These are phyloP conservation scores for Nannochloris sp. DNA, from an alignment of 139 green algal species.

Conservation along the genomic window DNA sequence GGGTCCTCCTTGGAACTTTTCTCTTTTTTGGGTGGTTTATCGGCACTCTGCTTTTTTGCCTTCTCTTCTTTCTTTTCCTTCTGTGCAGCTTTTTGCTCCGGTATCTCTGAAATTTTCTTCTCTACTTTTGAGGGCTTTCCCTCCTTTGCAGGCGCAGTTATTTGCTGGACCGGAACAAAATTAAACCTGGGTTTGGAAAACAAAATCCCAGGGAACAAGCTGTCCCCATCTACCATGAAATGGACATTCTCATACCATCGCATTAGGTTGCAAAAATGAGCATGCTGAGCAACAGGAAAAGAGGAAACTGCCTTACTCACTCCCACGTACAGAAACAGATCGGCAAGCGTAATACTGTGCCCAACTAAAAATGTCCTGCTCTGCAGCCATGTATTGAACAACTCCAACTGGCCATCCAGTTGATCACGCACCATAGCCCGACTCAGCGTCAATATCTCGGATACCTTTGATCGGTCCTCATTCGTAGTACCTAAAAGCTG, in stretches of 20 bases:
- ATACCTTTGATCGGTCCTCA: slow-evolving; percentile 23
- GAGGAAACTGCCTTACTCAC: slow-evolving; percentile 21
- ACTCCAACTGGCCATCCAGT: slow-evolving; percentile 19
- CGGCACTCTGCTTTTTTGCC: slow-evolving; percentile 11
- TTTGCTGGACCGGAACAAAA: background rate
- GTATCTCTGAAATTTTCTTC: background rate
- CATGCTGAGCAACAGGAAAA: slow-evolving; percentile 59
- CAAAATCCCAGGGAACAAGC: slow-evolving; percentile 18
- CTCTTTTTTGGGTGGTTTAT: slow-evolving; percentile 20
- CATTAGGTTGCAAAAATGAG: slow-evolving; percentile 55
- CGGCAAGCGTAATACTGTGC: slow-evolving; percentile 25
- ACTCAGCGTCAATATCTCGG: slow-evolving; percentile 32
- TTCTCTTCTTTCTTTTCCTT: background rate
- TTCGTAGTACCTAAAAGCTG: slow-evolving; percentile 19
- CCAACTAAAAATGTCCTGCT: slow-evolving; percentile 25
- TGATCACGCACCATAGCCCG: slow-evolving; percentile 18
- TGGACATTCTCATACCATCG: slow-evolving; percentile 54
- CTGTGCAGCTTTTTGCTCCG: background rate
- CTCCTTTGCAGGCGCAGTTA: slow-evolving; percentile 10
- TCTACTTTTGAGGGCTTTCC: background rate
- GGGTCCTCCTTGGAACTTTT: background rate
- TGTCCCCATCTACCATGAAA: slow-evolving; percentile 13
- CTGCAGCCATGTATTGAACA: slow-evolving; percentile 16
- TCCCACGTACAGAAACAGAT: slow-evolving; percentile 35
- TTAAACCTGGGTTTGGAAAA: slow-evolving; percentile 25